Evolutionary conservation across 1,284 basidiomycete species (phyloP).

Genomic region (Cutaneotrichosporon spelunceum): DNA sequence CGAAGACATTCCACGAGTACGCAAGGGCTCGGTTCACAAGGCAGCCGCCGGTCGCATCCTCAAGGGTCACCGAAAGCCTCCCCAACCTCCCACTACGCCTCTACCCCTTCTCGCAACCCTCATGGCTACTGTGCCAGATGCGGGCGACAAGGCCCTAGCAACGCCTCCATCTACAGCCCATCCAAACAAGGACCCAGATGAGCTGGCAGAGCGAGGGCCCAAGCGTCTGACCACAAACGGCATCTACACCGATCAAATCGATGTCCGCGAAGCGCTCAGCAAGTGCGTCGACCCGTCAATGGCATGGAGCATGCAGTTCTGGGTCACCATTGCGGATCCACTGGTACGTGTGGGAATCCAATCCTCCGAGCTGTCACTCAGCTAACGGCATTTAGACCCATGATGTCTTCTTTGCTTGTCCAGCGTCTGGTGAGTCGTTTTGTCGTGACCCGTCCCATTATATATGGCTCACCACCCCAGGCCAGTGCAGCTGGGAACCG

Average conservation of each 20-base stretch:
- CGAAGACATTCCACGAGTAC: not conserved
- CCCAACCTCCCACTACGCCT: not conserved
- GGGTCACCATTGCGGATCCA: conserved; percentile 51
- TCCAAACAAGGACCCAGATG: not conserved
- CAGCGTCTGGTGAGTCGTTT: conserved; percentile 55
- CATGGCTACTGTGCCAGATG: conserved; percentile 1
- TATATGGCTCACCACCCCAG: conserved; percentile 50
- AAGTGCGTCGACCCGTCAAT: conserved; percentile 44
- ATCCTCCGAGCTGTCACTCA: not conserved
- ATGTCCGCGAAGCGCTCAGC: conserved; percentile 37
- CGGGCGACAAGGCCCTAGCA: not conserved
- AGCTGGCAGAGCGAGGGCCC: conserved; percentile 1
- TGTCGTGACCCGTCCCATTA: not conserved
- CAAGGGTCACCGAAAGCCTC: conserved; percentile 8
- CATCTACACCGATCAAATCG: conserved; percentile 17
- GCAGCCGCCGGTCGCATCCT: conserved; percentile 8
- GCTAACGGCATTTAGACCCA: conserved; percentile 58
- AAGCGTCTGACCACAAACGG: not conserved
- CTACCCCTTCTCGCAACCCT: conserved; percentile 5
- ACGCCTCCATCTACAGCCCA: not conserved
- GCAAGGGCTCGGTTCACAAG: conserved; percentile 4
- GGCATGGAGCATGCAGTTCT: conserved; percentile 48
- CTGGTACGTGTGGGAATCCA: conserved; percentile 24
- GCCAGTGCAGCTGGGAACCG: conserved; percentile 87
- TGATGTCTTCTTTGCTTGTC: conserved; percentile 85